Evolutionary conservation across 768 basidiomycete genomes (phyloP), one percentile per base, ranked within the genome.

Genomic region (Gymnopilus dilepis): DNA sequence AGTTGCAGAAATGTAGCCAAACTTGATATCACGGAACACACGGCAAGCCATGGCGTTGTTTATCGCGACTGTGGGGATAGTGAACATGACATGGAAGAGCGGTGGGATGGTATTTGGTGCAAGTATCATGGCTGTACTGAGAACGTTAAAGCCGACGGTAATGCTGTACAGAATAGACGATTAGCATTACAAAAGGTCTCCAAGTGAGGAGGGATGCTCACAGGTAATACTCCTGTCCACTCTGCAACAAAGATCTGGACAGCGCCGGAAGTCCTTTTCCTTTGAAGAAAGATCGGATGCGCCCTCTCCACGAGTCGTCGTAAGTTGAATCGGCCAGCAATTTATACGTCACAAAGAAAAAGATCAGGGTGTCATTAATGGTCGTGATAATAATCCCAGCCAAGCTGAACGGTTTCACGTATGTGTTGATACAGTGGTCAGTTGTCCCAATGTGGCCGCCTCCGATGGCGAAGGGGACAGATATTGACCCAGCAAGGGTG

Each of bases 201-300:
- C 3, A 1, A 11, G 15, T 34, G 31, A 56, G 24, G 17, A 53
- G 15, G 17, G 17, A 17, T 17, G 17, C 74, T 38, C 63, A 77
- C 79, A 74, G 37, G 59, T 80, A 78, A 59, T 79, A 80, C 22
- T 67, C 67, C 56, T 80, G 77, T 15, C 79, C 78, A 26, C 75
- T 75, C n/a, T 71, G 66, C 12, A 81, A 57, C 6, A 80, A 21
- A 11, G 72, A 72, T 43, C 59, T 66, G 4, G 77, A 74, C 51
- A 80, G 58, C 34, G 40, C 63, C 34, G 77, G 77, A 21, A 80
- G 69, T 11, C 71, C 52, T 4, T 69, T 43, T 4, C 65, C 69
- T 15, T 45, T 53, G 17, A 72, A 63, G 57, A 73, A 70, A 2
- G 61, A 24, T 58, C 55, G 68, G 54, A 73, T 60, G 28, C 30